Evolutionary conservation across 352 stramenopile genomes (phyloP), one percentile per base, ranked within the genome.

Genomic region (Paralagenidium karlingii): DNA sequence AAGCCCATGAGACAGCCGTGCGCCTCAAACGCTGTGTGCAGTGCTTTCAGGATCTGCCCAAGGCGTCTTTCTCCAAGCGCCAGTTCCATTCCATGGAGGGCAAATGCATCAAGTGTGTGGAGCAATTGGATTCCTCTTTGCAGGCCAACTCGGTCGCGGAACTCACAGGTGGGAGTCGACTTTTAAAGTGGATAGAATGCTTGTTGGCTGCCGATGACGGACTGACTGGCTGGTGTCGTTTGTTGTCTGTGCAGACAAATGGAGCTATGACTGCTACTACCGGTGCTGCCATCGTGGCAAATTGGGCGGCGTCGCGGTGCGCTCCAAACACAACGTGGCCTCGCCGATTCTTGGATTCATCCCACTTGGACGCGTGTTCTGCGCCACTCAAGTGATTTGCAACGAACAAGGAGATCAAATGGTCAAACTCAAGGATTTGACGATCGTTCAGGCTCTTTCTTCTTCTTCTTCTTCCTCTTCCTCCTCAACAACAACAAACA

Each of bases 381-480:
- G 53, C 24, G 67, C 53, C 3, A 82, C 73, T 1, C 47, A 62
- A 6, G 46, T 68, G 1, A 60, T 84, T 32, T 77, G 55, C 58
- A 86, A 83, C 24, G 73, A 86, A 26, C 69, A 84, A 30, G 73
- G 73, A 12, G 73, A 86, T 15, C 50, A 62, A 13, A 86, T 86
- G 69, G 68, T 84, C 34, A 65, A 76, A 27, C 48, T 86, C 44
- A 62, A 70, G 40, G 57, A 55, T 9, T 62, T 82, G 1, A 37
- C 56, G 0, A 54, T 22, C n/a, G 52, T 68, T 16, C 25, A 28
- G 20, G 15, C 34, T 22, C 34, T 40, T 50, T 74, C 16, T 41
- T 58, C 2, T 44, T 50, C 20, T 45, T 50, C 30, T 3, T 36
- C 30, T 7, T 36, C 7, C 30, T 36, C 30, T 22, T 45, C 15